Conservation (phyloP, 2,329 filamentous ascomycete genomes). For the Ophiostoma tasmaniense region DNA sequence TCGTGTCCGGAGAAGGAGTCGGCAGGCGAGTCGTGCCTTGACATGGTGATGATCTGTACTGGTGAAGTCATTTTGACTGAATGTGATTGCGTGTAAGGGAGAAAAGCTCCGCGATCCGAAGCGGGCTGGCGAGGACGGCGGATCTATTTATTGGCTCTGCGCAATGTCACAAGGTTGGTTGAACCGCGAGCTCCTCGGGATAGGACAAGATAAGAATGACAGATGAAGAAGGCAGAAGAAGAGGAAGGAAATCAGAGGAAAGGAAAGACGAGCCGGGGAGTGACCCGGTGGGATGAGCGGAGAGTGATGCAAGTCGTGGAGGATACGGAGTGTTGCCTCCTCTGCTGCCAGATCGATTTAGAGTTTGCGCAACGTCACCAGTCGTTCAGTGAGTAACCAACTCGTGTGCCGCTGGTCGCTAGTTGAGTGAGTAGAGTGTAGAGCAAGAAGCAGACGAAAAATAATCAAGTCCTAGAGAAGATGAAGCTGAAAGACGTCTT, state of each 20-base stretch:
- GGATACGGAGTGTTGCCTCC: background rate
- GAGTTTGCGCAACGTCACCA: constrained; percentile 13
- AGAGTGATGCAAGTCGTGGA: background rate
- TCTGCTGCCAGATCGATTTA: constrained; percentile 8
- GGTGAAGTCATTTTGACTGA: background rate
- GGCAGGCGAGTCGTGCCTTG: constrained; percentile 14
- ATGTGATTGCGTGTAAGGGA: background rate
- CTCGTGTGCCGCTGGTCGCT: constrained; percentile 2
- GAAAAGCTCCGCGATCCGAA: background rate
- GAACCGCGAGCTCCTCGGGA: background rate
- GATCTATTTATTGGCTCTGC: background rate
- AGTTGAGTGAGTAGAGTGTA: too few species aligned
- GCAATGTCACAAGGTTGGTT: background rate
- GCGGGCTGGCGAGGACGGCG: background rate
- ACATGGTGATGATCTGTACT: constrained; percentile 5
- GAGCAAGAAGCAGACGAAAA: too few species aligned
- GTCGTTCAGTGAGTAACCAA: constrained; percentile 8
- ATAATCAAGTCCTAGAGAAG: too few species aligned
- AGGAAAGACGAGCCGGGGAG: background rate
- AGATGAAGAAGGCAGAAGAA: background rate
- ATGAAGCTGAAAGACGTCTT: too few species aligned
- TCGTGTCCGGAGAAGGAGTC: constrained; percentile 15
- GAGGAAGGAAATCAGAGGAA: background rate
- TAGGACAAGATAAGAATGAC: background rate
- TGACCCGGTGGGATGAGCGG: background rate